Percentiles rank a stretch among this genome's conserved stretches.
These are phyloP conservation scores for Pseudocercospora pini-densiflorae DNA, from an alignment of 2,329 filamentous ascomycete genomes.

Conservation along the genomic window DNA sequence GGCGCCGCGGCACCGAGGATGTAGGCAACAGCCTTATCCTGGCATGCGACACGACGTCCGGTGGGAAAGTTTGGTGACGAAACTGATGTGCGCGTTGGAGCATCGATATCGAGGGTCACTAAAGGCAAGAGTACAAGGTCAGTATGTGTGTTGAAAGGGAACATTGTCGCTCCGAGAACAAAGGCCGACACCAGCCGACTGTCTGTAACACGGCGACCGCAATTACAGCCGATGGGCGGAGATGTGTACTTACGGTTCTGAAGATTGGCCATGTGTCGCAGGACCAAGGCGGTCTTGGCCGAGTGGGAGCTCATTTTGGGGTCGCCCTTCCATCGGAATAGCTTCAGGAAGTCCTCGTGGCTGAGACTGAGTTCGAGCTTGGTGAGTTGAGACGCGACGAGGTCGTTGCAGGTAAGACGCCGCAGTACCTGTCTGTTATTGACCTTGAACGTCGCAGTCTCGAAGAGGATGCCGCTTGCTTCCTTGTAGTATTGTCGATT, in stretches of 20 bases:
- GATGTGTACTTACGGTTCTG: not conserved
- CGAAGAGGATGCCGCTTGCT: slow-evolving; percentile 28
- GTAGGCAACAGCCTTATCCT: slow-evolving; percentile 28
- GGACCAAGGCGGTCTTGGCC: not conserved
- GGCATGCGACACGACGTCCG: slow-evolving; percentile 24
- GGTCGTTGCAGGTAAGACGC: slow-evolving; percentile 21
- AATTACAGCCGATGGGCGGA: too few species aligned
- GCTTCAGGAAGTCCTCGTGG: slow-evolving; percentile 28
- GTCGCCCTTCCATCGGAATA: slow-evolving; percentile 31
- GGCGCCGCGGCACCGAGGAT: slow-evolving; percentile 32
- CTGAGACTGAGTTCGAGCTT: slow-evolving; percentile 30
- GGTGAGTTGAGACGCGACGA: slow-evolving; percentile 22
- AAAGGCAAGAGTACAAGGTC: too few species aligned
- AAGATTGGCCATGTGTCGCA: slow-evolving; percentile 8
- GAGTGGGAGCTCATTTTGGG: not conserved
- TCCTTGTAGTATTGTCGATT: slow-evolving; percentile 31
- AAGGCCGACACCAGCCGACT: too few species aligned
- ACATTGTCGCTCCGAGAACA: too few species aligned
- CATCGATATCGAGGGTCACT: not conserved
- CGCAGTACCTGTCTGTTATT: slow-evolving; percentile 19
- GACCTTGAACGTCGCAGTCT: slow-evolving; percentile 27
- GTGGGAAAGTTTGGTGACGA: slow-evolving; percentile 8
- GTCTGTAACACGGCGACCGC: too few species aligned
- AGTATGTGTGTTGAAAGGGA: too few species aligned
- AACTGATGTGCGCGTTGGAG: not conserved